These are phyloP conservation scores for California macrophylla DNA, from an alignment of 441 rosid genomes.

Conservation along the genomic window DNA sequence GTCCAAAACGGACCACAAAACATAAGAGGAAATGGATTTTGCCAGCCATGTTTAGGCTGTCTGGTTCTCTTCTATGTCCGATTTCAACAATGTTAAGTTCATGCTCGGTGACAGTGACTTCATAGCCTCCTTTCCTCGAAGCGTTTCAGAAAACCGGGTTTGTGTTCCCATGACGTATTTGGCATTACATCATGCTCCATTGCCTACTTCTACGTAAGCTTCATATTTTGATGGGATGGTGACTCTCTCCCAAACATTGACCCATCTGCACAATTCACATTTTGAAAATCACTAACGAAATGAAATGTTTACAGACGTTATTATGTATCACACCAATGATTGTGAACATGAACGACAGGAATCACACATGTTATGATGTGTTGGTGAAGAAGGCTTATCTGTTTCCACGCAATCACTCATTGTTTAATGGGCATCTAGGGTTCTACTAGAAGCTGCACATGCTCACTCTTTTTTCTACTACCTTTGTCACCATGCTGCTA, in stretches of 20 bases:
- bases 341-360: background rate
- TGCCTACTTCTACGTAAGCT: background rate
- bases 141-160: background rate
- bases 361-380: constrained; percentile 8
- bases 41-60: background rate
- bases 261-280: constrained; percentile 1
- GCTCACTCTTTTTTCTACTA: background rate
- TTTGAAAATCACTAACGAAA: background rate
- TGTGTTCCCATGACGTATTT: background rate
- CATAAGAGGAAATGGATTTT: background rate
- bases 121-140: background rate
- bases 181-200: background rate
- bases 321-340: background rate
- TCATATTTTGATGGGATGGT: background rate
- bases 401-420: constrained; percentile 12
- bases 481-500: background rate
- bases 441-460: constrained; percentile 24
- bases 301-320: background rate
- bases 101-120: constrained; percentile 3
- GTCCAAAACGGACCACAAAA: background rate
- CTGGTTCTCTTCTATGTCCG: background rate
- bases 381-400: constrained; percentile 11
- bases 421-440: constrained; percentile 10
- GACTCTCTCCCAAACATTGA: background rate
- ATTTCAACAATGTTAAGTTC: background rate